Conservation (phyloP, 2,329 filamentous ascomycete genomes). For the Fusarium brevicatenulatum region DNA sequence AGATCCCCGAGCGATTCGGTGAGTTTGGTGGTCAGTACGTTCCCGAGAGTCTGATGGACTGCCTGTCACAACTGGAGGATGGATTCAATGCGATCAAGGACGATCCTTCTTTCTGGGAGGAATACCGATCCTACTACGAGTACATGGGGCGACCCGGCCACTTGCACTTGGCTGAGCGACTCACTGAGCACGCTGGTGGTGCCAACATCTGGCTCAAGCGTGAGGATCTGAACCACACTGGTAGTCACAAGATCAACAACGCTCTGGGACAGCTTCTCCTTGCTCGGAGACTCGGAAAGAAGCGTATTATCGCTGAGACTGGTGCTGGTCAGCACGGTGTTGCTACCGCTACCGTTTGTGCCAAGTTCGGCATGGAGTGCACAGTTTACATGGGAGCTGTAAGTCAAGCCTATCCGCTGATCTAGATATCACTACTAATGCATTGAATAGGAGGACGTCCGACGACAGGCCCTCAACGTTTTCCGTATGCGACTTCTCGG, state of each 20-base stretch:
- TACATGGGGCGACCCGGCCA: conserved; percentile 97
- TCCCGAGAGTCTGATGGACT: conserved; percentile 97
- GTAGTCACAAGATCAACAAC: conserved; percentile 99
- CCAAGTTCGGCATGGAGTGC: conserved; percentile 98
- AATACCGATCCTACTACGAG: conserved; percentile 94
- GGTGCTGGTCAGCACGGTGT: conserved; percentile 98
- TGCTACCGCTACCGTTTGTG: conserved; percentile 95
- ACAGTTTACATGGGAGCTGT: conserved; percentile 96
- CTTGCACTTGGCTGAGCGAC: conserved; percentile 85
- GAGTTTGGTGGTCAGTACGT: conserved; percentile 98
- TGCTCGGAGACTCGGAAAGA: conserved; percentile 89
- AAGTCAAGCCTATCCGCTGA: conserved; percentile 41
- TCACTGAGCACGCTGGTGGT: conserved; percentile 89
- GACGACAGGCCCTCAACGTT: conserved; percentile 94
- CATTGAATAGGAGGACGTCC: conserved; percentile 79
- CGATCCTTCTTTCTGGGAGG: conserved; percentile 94
- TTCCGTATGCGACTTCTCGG: conserved; percentile 98
- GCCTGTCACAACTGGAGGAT: conserved; percentile 86
- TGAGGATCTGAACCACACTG: conserved; percentile 97
- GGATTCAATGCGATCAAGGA: conserved; percentile 90
- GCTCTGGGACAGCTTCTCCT: conserved; percentile 92
- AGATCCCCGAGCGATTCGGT: conserved; percentile 87
- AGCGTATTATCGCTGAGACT: conserved; percentile 96
- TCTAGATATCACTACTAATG: conserved; percentile 34
- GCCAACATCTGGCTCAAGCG: conserved; percentile 98